These are phyloP conservation scores for Schizophyllum amplum DNA, from an alignment of 1,284 basidiomycete species.

Conservation along the genomic window DNA sequence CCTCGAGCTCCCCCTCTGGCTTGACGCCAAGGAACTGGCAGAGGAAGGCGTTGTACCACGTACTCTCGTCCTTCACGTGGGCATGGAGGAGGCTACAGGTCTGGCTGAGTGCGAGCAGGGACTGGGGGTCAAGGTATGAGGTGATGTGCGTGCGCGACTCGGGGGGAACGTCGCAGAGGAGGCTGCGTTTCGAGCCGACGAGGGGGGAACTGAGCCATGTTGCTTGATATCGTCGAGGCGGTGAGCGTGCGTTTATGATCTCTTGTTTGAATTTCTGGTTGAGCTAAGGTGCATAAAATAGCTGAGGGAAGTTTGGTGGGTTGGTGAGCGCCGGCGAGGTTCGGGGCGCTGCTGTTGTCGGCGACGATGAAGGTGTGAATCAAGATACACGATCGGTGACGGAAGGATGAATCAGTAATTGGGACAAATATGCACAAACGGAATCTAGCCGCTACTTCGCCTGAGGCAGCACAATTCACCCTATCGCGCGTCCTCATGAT, in stretches of 20 bases:
- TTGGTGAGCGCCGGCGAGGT: background rate
- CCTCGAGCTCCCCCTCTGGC: constrained; percentile 48
- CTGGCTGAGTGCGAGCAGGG: constrained; percentile 50
- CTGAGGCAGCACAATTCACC: too few species aligned
- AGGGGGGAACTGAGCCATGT: constrained; percentile 41
- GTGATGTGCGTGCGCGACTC: constrained; percentile 78
- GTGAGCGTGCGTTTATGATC: constrained; percentile 15
- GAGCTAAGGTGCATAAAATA: constrained; percentile 20
- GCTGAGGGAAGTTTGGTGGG: constrained; percentile 1
- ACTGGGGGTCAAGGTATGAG: constrained; percentile 62
- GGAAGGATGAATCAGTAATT: too few species aligned
- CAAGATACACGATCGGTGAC: too few species aligned
- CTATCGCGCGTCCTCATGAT: too few species aligned
- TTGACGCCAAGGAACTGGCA: constrained; percentile 60
- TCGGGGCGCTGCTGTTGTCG: background rate
- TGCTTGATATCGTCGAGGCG: constrained; percentile 23
- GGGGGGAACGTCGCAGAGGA: constrained; percentile 49
- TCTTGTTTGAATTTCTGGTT: constrained; percentile 15
- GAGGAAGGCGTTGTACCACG: constrained; percentile 78
- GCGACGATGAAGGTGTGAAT: background rate
- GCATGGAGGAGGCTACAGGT: constrained; percentile 50
- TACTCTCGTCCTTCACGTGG: constrained; percentile 73
- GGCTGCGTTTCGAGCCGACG: background rate
- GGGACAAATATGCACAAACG: too few species aligned
- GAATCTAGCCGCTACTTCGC: too few species aligned